These are phyloP conservation scores for Lecanicillium sp. DNA, from an alignment of 2,329 filamentous ascomycete genomes.

Conservation along the genomic window DNA sequence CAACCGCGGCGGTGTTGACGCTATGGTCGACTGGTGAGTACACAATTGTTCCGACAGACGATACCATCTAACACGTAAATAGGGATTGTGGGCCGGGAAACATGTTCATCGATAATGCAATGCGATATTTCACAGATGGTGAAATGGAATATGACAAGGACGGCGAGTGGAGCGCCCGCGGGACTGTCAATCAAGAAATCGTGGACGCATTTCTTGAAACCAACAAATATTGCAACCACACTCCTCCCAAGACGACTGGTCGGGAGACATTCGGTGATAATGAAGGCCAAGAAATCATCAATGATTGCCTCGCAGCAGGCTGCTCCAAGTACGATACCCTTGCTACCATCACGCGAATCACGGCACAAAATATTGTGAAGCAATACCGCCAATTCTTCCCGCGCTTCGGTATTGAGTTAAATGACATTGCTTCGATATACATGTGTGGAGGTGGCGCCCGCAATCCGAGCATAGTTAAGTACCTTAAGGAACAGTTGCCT, in stretches of 20 bases:
- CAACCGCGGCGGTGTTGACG: slow-evolving; percentile 21
- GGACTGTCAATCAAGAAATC: slow-evolving; percentile 39
- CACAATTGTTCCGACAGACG: background rate
- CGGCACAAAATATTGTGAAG: slow-evolving; percentile 48
- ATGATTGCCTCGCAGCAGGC: slow-evolving; percentile 32
- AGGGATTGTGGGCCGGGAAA: slow-evolving; percentile 50
- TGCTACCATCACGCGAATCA: slow-evolving; percentile 51
- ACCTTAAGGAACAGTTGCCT: too few species aligned
- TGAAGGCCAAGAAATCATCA: slow-evolving; percentile 42
- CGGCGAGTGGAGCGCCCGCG: slow-evolving; percentile 40
- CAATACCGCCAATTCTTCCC: slow-evolving; percentile 38
- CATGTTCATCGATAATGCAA: slow-evolving; percentile 47
- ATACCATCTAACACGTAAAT: slow-evolving; percentile 23
- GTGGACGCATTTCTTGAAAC: slow-evolving; percentile 39
- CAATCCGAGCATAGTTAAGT: too few species aligned
- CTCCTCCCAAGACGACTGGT: slow-evolving; percentile 49
- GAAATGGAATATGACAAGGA: slow-evolving; percentile 42
- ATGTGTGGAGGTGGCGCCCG: slow-evolving; percentile 55
- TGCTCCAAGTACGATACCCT: slow-evolving; percentile 43
- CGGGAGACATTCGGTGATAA: slow-evolving; percentile 52
- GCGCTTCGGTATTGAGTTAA: slow-evolving; percentile 19
- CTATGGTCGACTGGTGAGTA: slow-evolving; percentile 1
- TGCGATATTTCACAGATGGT: slow-evolving; percentile 45
- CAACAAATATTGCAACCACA: slow-evolving; percentile 40
- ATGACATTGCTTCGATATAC: slow-evolving; percentile 43